Evolutionary conservation across 768 basidiomycete genomes (phyloP).

Genomic region (Suillus clintonianus): DNA sequence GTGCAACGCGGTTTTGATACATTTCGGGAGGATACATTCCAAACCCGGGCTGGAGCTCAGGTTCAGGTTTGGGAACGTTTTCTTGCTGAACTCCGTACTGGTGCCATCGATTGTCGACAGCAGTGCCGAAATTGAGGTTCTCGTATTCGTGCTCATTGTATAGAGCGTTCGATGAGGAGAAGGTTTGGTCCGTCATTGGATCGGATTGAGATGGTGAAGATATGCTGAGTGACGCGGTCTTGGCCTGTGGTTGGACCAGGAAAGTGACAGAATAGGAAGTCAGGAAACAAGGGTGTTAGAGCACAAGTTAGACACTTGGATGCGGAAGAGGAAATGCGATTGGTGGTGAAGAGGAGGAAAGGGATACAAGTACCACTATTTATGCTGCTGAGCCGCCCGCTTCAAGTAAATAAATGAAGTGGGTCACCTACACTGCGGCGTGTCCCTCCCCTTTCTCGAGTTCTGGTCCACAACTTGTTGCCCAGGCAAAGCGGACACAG

Average conservation of each 20-base stretch:
- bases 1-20: neutral
- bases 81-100: neutral
- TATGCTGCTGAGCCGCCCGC: neutral
- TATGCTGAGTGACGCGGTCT: neutral
- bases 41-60: neutral
- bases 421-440: no score
- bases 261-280: neutral
- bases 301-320: neutral
- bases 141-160: neutral
- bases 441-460: neutral
- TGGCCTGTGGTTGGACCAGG: neutral
- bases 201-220: neutral
- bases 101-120: neutral
- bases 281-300: neutral
- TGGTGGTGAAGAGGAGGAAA: neutral
- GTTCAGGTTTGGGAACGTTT: neutral
- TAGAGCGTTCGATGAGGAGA: neutral
- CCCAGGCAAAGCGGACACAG: neutral
- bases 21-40: neutral
- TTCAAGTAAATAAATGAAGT: neutral
- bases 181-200: neutral
- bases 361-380: neutral
- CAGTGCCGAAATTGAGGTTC: neutral
- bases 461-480: neutral
- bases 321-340: neutral